A percentile compares a stretch with the other conserved stretches of the same genome.
phyloP scores from a whole-genome alignment of 2,329 filamentous ascomycete species.

The Sporothrix inflata region DNA sequence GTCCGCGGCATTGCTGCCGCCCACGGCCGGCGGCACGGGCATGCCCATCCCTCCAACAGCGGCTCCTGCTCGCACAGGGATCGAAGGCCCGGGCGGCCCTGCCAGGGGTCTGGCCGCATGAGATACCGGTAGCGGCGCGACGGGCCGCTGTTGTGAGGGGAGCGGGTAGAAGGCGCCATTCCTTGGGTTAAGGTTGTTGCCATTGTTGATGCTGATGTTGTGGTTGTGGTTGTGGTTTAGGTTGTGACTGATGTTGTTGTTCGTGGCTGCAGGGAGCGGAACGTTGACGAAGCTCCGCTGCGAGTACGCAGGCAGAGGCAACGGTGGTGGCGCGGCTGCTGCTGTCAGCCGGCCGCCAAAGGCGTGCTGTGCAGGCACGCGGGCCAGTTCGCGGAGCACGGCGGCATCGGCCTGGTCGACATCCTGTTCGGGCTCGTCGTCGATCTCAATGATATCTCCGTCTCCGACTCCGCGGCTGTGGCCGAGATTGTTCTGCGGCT shows the following conservation, averaged over 20 bases:
- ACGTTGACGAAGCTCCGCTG: conserved; percentile 30
- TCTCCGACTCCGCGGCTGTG: not conserved
- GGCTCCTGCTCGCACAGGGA: not conserved
- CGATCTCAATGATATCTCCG: conserved; percentile 1
- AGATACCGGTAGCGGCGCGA: not conserved
- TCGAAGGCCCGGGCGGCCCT: not conserved
- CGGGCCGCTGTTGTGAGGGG: conserved; percentile 9
- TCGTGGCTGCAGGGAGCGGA: conserved; percentile 26
- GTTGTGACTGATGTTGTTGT: not conserved
- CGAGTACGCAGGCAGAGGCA: conserved; percentile 32
- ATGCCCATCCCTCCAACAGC: not conserved
- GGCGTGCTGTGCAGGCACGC: conserved; percentile 31
- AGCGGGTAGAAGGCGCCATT: conserved; percentile 8
- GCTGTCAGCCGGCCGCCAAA: conserved; percentile 28
- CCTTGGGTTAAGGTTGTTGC: not conserved
- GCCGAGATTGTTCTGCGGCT: not conserved
- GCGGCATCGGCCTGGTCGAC: conserved; percentile 30
- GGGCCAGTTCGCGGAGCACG: conserved; percentile 33
- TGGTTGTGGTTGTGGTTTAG: not conserved
- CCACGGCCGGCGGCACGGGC: not conserved
- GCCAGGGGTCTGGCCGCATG: not conserved
- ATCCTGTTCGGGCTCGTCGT: conserved; percentile 23
- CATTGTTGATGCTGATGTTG: not conserved
- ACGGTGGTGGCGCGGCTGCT: conserved; percentile 31
- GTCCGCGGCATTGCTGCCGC: not conserved